Percentiles rank a stretch among this genome's conserved stretches.
Evolutionary conservation across 805 yeast genomes (phyloP).

Genomic region (Candida boleticola): DNA sequence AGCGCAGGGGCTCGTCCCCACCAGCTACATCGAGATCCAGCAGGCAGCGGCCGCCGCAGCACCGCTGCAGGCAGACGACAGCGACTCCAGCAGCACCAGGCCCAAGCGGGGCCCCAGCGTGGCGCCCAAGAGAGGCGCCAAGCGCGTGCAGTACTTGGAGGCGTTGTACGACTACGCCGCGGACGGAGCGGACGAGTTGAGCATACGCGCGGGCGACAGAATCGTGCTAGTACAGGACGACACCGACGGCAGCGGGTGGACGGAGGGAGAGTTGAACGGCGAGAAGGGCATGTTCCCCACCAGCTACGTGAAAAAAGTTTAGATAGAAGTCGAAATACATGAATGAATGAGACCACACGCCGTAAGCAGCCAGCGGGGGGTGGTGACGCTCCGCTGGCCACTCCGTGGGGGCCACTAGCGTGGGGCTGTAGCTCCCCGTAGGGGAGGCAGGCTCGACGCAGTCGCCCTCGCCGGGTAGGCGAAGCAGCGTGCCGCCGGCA

Average conservation of each 20-base stretch:
- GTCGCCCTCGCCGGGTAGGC: no score
- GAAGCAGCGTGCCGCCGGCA: no score
- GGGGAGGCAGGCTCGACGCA: no score
- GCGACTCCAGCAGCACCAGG: conserved; percentile 11
- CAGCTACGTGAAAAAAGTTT: conserved; percentile 53
- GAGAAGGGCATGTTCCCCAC: conserved; percentile 55
- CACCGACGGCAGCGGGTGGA: conserved; percentile 87
- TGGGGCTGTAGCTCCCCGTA: no score
- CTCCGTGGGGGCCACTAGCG: no score
- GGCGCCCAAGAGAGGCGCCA: conserved; percentile 74
- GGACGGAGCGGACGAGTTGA: conserved; percentile 76
- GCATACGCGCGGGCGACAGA: conserved; percentile 68
- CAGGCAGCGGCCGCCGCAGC: not conserved
- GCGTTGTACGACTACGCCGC: conserved; percentile 78
- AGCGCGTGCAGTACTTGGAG: conserved; percentile 57
- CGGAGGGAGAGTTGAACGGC: conserved; percentile 69
- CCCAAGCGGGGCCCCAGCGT: conserved; percentile 70
- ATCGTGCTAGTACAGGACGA: conserved; percentile 59
- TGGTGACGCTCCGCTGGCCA: no score
- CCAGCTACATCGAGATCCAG: conserved; percentile 58
- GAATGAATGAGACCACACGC: no score
- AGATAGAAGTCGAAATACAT: conserved; percentile 4
- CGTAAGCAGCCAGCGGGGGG: not conserved
- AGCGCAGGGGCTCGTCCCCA: conserved; percentile 77
- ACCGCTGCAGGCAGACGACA: conserved; percentile 8